phyloP scores from a whole-genome alignment of 2,329 filamentous ascomycete species.

The Cladophialophora carrionii region DNA sequence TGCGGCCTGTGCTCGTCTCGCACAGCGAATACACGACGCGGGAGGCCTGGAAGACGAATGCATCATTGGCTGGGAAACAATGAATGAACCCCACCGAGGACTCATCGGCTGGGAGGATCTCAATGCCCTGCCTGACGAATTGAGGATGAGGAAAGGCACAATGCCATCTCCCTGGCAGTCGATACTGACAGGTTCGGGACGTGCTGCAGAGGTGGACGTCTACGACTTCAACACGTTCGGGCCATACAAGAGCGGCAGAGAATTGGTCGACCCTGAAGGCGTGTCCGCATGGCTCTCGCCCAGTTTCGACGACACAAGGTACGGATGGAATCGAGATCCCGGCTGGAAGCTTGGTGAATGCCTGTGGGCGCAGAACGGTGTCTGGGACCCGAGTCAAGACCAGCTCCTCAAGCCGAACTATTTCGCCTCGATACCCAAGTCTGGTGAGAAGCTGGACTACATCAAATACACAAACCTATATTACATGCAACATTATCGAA shows the following conservation, averaged over 20 bases:
- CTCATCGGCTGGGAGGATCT: constrained; percentile 83
- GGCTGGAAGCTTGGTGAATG: constrained; percentile 94
- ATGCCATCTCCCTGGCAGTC: constrained; percentile 94
- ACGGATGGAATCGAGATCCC: constrained; percentile 86
- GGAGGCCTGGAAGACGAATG: constrained; percentile 84
- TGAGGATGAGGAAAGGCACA: constrained; percentile 89
- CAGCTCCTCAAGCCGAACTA: constrained; percentile 81
- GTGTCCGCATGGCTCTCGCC: constrained; percentile 79
- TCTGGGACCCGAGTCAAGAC: constrained; percentile 85
- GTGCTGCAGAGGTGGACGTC: constrained; percentile 83
- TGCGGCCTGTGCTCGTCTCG: constrained; percentile 76
- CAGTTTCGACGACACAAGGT: constrained; percentile 82
- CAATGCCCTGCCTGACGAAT: constrained; percentile 77
- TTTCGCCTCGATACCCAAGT: constrained; percentile 77
- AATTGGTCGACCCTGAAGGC: constrained; percentile 84
- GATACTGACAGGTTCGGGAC: constrained; percentile 85
- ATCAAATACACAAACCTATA: constrained; percentile 87
- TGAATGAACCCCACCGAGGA: constrained; percentile 93
- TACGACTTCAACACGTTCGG: constrained; percentile 95
- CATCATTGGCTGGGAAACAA: constrained; percentile 91
- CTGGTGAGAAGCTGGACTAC: constrained; percentile 75
- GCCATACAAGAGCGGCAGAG: constrained; percentile 82
- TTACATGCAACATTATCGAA: constrained; percentile 83
- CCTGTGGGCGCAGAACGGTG: constrained; percentile 92
- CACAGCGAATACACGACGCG: constrained; percentile 82